phyloP scores from a whole-genome alignment of 768 basidiomycete genomes.

The Exsudoporus frostii region DNA sequence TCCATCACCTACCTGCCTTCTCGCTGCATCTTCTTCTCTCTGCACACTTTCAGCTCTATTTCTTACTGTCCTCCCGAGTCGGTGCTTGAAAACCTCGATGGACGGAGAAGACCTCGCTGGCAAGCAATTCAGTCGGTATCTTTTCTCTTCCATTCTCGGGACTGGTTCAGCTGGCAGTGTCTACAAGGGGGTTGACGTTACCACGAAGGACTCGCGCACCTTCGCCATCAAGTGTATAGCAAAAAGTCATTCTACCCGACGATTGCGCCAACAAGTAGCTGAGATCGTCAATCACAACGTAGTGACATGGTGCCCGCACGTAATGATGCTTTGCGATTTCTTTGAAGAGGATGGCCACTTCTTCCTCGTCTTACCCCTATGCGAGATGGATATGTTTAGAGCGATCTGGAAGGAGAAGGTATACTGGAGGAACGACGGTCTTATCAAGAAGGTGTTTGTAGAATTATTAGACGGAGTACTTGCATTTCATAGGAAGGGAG shows the following conservation, averaged over 20 bases:
- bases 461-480: constrained; percentile 78
- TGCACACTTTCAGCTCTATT: no score
- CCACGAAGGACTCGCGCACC: constrained; percentile 35
- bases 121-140: constrained; percentile 53
- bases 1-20: no score
- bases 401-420: constrained; percentile 47
- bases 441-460: constrained; percentile 65
- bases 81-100: neutral
- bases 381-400: constrained; percentile 62
- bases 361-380: constrained; percentile 65
- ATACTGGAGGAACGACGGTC: constrained; percentile 54
- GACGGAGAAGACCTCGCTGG: constrained; percentile 46
- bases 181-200: constrained; percentile 63
- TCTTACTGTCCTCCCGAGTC: neutral
- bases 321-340: constrained; percentile 64
- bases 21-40: neutral
- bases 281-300: constrained; percentile 58
- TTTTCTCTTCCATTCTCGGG: constrained; percentile 62
- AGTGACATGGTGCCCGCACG: constrained; percentile 45
- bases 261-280: constrained; percentile 59
- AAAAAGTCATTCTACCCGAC: constrained; percentile 46
- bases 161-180: constrained; percentile 76
- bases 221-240: constrained; percentile 77
- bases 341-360: constrained; percentile 56
- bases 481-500: constrained; percentile 63